These are phyloP conservation scores for Grammothele lineata DNA, from an alignment of 768 basidiomycete genomes.

Conservation along the genomic window DNA sequence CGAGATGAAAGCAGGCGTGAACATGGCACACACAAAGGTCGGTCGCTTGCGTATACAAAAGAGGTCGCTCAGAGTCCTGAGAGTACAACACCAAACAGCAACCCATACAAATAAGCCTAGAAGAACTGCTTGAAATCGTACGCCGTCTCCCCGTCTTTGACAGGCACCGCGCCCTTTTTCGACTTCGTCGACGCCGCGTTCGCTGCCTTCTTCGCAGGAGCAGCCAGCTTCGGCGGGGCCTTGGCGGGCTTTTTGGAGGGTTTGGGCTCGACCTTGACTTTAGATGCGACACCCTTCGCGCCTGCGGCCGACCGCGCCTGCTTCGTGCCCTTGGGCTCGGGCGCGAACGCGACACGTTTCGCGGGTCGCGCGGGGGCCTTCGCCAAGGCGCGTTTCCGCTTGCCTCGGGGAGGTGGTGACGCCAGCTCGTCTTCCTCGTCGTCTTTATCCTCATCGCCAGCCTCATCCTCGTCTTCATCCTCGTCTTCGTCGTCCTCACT, in stretches of 20 bases:
- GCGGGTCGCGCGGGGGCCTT: conserved; percentile 19
- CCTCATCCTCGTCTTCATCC: conserved; percentile 36
- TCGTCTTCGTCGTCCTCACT: conserved; percentile 35
- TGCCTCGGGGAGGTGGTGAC: conserved; percentile 24
- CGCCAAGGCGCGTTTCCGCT: conserved; percentile 27
- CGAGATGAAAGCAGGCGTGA: too few species aligned
- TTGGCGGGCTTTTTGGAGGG: neutral
- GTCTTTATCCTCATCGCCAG: conserved; percentile 37
- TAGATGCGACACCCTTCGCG: conserved; percentile 12
- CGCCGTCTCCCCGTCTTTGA: conserved; percentile 30
- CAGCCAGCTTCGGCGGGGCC: conserved; percentile 21
- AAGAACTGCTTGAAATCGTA: conserved; percentile 65
- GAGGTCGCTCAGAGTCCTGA: too few species aligned
- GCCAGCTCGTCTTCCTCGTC: conserved; percentile 41
- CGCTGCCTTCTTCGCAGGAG: conserved; percentile 30
- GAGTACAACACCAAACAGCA: too few species aligned
- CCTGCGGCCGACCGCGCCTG: conserved; percentile 23
- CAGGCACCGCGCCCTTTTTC: conserved; percentile 19
- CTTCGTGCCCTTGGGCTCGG: conserved; percentile 23
- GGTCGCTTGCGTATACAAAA: too few species aligned
- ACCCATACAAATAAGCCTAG: too few species aligned
- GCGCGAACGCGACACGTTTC: conserved; percentile 32
- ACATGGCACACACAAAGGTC: too few species aligned
- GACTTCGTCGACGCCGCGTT: conserved; percentile 31
- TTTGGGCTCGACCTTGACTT: conserved; percentile 4